Base-by-base conservation (phyloP, 169 alveolate genomes). In the Eimeria tenella region DNA sequence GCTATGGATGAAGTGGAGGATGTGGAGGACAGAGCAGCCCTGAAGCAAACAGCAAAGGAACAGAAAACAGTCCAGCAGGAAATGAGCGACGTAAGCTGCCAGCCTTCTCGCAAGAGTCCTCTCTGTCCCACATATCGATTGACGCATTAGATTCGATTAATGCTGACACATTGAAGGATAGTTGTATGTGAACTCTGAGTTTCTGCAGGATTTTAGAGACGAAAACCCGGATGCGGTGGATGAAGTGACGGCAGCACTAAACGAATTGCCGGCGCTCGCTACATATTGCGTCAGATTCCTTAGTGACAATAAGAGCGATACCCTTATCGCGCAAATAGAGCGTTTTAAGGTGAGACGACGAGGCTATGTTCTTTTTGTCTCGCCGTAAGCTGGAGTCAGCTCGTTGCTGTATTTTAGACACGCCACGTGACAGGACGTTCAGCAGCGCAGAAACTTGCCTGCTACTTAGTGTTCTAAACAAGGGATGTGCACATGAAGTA, bases 1-100 rank as follows among this genome's bases (percentile, higher is more conserved):
- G 93, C 90, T 42, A 53, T 81, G 55, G 81, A 21, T 8, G 93
- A 81, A 53, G 92, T 92, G 62, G 95, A 92, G 60, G 92, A 79
- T 60, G 92, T 42, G 15, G 95, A 79, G 42, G 95, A 79, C 21
- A 88, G 65, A 50, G 93, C 75, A 3, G 95, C 90, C 63, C 58
- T 75, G 56, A 60, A 50, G 71, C 89, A 65, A 79, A 70, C 92
- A 17, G 70, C 82, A 4, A 56, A 49, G 52, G 90, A 79, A 55
- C 74, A 77, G 58, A 81, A 77, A 49, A 71, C 21, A 11, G 94
- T 56, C 31, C 82, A 81, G 42, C 86, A 77, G 31, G 94, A 73
- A 50, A 42, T 74, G 79, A 58, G 90, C 52, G 90, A 81, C 17
- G 74, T 58, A 42, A 9, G 90, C 52, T 8, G 13, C 11, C 52